A percentile compares a stretch with the other conserved stretches of the same genome.
These are phyloP conservation scores for Xerocomus potaroensis DNA, from an alignment of 768 basidiomycete genomes.

Conservation along the genomic window DNA sequence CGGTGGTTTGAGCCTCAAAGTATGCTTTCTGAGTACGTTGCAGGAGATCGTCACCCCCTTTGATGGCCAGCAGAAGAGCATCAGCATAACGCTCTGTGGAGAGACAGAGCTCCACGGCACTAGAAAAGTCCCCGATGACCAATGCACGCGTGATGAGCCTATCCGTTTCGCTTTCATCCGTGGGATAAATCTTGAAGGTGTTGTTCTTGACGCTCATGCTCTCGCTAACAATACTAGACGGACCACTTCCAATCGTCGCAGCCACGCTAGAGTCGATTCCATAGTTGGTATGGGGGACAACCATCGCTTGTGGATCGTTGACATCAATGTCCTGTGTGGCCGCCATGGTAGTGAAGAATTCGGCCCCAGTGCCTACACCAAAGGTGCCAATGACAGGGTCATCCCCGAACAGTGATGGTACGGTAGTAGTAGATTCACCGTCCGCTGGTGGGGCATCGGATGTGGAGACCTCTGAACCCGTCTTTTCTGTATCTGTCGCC, in stretches of 20 bases:
- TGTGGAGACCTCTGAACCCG: conserved; percentile 65
- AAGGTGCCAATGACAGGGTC: conserved; percentile 57
- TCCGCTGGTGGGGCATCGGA: conserved; percentile 66
- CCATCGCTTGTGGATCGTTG: conserved; percentile 36
- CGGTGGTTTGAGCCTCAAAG: conserved; percentile 75
- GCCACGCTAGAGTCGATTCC: conserved; percentile 87
- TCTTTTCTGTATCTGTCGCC: conserved; percentile 32
- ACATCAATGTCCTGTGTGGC: conserved; percentile 42
- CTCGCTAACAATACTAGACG: conserved; percentile 67
- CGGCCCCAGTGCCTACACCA: conserved; percentile 52
- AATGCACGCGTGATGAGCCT: conserved; percentile 87
- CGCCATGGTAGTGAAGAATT: conserved; percentile 87
- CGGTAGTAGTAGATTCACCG: conserved; percentile 80
- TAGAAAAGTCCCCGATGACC: conserved; percentile 92
- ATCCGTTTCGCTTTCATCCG: conserved; percentile 83
- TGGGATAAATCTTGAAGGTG: conserved; percentile 87
- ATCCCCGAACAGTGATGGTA: conserved; percentile 84
- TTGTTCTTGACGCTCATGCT: conserved; percentile 56
- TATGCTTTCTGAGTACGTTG: conserved; percentile 89
- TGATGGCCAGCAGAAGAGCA: conserved; percentile 88
- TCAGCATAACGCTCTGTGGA: conserved; percentile 89
- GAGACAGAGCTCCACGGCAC: conserved; percentile 88
- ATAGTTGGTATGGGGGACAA: conserved; percentile 77
- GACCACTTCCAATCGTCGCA: conserved; percentile 89
- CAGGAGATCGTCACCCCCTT: conserved; percentile 84